Evolutionary conservation across 352 stramenopile species (phyloP).

Genomic region (Globisporangium barbulae): DNA sequence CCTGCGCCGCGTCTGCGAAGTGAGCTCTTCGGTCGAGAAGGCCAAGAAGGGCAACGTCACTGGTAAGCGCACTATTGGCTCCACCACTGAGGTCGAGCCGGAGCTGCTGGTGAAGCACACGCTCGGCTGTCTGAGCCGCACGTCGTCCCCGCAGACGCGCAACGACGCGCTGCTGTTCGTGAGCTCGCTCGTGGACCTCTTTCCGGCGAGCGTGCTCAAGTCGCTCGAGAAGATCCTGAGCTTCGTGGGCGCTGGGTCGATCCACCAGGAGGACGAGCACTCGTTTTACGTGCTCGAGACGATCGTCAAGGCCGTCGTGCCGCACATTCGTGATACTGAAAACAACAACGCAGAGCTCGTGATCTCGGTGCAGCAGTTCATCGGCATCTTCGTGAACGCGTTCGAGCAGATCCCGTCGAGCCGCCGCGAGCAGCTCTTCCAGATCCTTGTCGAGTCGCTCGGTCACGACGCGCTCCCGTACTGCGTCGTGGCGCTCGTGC

Average conservation of each 20-base stretch:
- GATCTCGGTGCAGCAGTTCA: constrained; percentile 73
- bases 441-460: constrained; percentile 57
- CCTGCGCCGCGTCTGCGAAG: constrained; percentile 67
- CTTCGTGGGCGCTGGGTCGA: constrained; percentile 52
- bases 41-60: constrained; percentile 1
- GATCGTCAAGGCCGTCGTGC: constrained; percentile 77
- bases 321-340: constrained; percentile 48
- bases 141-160: constrained; percentile 67
- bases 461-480: constrained; percentile 50
- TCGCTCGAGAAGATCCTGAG: constrained; percentile 79
- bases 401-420: constrained; percentile 62
- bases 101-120: constrained; percentile 80
- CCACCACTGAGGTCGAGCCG: constrained; percentile 33
- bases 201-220: constrained; percentile 62
- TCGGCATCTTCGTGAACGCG: constrained; percentile 71
- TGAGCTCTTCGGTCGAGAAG: constrained; percentile 13
- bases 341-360: constrained; percentile 10
- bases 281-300: constrained; percentile 87
- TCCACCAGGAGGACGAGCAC: constrained; percentile 81
- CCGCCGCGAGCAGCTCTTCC: constrained; percentile 59
- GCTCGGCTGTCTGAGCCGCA: constrained; percentile 58
- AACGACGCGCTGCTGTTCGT: constrained; percentile 84
- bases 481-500: constrained; percentile 51
- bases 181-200: constrained; percentile 72
- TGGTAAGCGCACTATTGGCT: constrained; percentile 15